A percentile compares a stretch with the other conserved stretches of the same genome.
Evolutionary conservation across 2,329 filamentous ascomycete species (phyloP).

Genomic region (Penicillium glabrum): DNA sequence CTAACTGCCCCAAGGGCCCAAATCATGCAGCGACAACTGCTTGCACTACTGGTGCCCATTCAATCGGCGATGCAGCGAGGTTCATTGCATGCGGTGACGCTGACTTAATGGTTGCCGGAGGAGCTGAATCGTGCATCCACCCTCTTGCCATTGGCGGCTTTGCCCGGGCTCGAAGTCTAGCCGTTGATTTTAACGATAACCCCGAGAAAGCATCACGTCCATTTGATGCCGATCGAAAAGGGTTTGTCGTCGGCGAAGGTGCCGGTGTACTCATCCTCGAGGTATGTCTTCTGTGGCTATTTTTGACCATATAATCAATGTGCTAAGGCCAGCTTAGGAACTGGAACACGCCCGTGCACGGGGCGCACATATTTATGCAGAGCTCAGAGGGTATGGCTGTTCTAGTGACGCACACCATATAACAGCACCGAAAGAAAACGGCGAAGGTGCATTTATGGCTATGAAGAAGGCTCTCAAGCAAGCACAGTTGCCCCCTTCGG

Average conservation of each 20-base stretch:
- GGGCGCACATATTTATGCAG: slow-evolving; percentile 81
- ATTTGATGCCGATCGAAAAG: slow-evolving; percentile 76
- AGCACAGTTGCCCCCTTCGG: slow-evolving; percentile 65
- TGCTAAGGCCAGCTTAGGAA: slow-evolving; percentile 51
- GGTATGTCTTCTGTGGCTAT: slow-evolving; percentile 35
- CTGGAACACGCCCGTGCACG: slow-evolving; percentile 80
- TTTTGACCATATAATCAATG: not conserved
- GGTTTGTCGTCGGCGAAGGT: slow-evolving; percentile 92
- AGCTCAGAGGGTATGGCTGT: slow-evolving; percentile 83
- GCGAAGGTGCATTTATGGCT: slow-evolving; percentile 74
- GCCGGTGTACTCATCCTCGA: slow-evolving; percentile 86
- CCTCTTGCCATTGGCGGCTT: slow-evolving; percentile 92
- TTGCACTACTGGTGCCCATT: slow-evolving; percentile 93
- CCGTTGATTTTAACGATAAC: slow-evolving; percentile 73
- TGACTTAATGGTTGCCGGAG: slow-evolving; percentile 93
- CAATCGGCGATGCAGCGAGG: slow-evolving; percentile 88
- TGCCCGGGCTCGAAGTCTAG: slow-evolving; percentile 79
- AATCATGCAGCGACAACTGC: slow-evolving; percentile 93
- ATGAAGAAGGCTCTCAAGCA: slow-evolving; percentile 82
- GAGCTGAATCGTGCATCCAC: slow-evolving; percentile 92
- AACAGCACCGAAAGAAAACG: slow-evolving; percentile 83
- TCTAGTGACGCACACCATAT: slow-evolving; percentile 92
- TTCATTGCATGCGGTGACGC: slow-evolving; percentile 91
- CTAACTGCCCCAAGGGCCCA: slow-evolving; percentile 61
- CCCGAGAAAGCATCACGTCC: slow-evolving; percentile 75